Conservation (phyloP, 768 basidiomycete species). For the Leccinellum rugosiceps region DNA sequence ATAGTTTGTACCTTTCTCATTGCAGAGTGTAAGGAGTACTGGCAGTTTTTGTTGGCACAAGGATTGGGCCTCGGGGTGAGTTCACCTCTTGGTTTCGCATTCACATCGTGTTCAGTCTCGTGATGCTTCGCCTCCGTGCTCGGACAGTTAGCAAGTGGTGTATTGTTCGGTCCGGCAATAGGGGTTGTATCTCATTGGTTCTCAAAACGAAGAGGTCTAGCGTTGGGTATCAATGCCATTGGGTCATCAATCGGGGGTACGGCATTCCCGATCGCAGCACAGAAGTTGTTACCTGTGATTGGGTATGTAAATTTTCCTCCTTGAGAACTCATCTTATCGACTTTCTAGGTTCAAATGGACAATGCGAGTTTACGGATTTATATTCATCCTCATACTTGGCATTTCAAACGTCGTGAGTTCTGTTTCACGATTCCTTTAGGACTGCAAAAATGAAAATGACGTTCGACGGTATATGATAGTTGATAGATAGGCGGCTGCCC, state of each 20-base stretch:
- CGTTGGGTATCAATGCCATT: slow-evolving; percentile 62
- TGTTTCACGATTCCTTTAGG: background rate
- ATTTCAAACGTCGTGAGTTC: slow-evolving; percentile 50
- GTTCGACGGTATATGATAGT: slow-evolving; percentile 12
- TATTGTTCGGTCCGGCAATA: slow-evolving; percentile 60
- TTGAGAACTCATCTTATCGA: background rate
- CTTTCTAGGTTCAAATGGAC: slow-evolving; percentile 68
- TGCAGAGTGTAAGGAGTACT: slow-evolving; percentile 66
- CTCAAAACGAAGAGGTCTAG: slow-evolving; percentile 51
- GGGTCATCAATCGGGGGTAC: slow-evolving; percentile 72
- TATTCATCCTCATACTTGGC: slow-evolving; percentile 50
- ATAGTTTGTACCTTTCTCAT: slow-evolving; percentile 58
- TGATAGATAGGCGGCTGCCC: slow-evolving; percentile 47
- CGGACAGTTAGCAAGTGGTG: slow-evolving; percentile 42
- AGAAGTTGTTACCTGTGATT: slow-evolving; percentile 49
- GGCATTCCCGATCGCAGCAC: slow-evolving; percentile 58
- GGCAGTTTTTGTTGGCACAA: slow-evolving; percentile 75
- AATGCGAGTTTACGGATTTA: slow-evolving; percentile 66
- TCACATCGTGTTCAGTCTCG: background rate
- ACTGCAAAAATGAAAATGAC: background rate
- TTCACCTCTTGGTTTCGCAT: background rate
- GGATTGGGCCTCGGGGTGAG: slow-evolving; percentile 66
- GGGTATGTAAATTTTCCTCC: slow-evolving; percentile 39
- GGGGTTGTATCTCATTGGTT: slow-evolving; percentile 75
- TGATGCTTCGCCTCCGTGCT: background rate